Evolutionary conservation across 2,329 filamentous ascomycete genomes (phyloP), one percentile per base, ranked within the genome.

Genomic region (Trichoderma atroviride): DNA sequence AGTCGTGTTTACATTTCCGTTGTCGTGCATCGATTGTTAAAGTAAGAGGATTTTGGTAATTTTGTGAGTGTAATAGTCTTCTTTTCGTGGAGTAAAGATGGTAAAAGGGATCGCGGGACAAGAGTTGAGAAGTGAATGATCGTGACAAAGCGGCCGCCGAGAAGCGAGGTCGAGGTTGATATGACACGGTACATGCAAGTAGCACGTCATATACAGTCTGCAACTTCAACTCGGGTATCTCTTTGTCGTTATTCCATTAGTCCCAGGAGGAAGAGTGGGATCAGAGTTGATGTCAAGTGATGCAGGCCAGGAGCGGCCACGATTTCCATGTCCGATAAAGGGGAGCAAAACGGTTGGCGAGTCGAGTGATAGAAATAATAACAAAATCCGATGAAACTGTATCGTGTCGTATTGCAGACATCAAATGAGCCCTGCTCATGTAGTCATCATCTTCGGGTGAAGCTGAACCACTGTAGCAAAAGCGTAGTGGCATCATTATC

Each of bases 51-150:
- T 50, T 67, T 56, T 37, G 31, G 35, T 69, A 27, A 27, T 22
- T 69, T 64, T 57, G 40, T 47, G 47, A 27, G 62, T 52, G 65
- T 57, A 65, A 53, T 4, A 52, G 47, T 31, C 22, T 37, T 60
- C 27, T 59, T 59, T 59, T 59, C 59, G 47, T 55, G 64, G 64
- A 59, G 47, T 57, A 65, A 52, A 58, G 63, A 63, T 66, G 58
- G 70, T 52, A 68, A 57, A 69, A 72, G 72, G 70, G 67, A 71
- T 72, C 67, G 72, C 73, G 74, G 74, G 71, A 73, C 69, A 72
- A 73, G 70, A 71, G 71, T 71, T 62, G 72, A 74, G 75, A 74
- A 74, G 75, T 73, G 74, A 75, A 74, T 74, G 73, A 73, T 72
- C 70, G 68, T 67, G 56, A 70, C 62, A 74, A 73, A 73, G 74